Evolutionary conservation across 2,329 filamentous ascomycete genomes (phyloP).

Genomic region (Diplodia intermedia): DNA sequence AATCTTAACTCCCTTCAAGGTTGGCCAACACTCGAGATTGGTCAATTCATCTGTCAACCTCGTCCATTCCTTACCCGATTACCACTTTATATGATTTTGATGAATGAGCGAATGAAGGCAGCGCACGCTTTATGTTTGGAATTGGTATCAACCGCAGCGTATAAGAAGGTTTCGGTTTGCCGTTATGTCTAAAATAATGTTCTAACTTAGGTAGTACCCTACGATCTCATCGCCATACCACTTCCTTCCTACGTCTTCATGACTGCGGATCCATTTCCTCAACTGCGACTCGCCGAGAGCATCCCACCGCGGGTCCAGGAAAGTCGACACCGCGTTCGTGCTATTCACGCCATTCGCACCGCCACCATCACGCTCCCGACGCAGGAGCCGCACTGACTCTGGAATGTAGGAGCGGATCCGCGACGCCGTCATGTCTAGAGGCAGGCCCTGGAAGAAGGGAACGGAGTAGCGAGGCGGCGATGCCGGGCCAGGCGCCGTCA

Average conservation of each 20-base stretch:
- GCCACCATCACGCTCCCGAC: slow-evolving; percentile 26
- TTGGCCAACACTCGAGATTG: too few relatives aligned
- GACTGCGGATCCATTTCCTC: slow-evolving; percentile 46
- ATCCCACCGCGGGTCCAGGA: slow-evolving; percentile 45
- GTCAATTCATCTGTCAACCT: too few relatives aligned
- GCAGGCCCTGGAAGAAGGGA: slow-evolving; percentile 50
- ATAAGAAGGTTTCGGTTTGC: not conserved
- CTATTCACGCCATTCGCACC: not conserved
- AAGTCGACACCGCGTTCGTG: slow-evolving; percentile 34
- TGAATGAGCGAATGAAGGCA: too few relatives aligned
- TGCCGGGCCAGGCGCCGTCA: slow-evolving; percentile 33
- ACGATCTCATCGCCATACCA: slow-evolving; percentile 44
- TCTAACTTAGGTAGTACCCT: slow-evolving; percentile 18
- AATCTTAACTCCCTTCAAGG: too few relatives aligned
- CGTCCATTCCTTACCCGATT: too few relatives aligned
- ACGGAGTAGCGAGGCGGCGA: slow-evolving; percentile 42
- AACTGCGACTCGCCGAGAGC: slow-evolving; percentile 49
- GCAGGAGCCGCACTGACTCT: slow-evolving; percentile 37
- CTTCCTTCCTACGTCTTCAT: slow-evolving; percentile 45
- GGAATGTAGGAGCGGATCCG: slow-evolving; percentile 48
- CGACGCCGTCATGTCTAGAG: slow-evolving; percentile 49
- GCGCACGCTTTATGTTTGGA: too few relatives aligned
- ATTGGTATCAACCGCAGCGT: too few relatives aligned
- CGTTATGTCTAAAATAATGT: not conserved
- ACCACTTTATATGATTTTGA: too few relatives aligned